These are phyloP conservation scores for Podospora pseudocomata DNA, from an alignment of 495 filamentous ascomycete genomes.

Conservation along the genomic window DNA sequence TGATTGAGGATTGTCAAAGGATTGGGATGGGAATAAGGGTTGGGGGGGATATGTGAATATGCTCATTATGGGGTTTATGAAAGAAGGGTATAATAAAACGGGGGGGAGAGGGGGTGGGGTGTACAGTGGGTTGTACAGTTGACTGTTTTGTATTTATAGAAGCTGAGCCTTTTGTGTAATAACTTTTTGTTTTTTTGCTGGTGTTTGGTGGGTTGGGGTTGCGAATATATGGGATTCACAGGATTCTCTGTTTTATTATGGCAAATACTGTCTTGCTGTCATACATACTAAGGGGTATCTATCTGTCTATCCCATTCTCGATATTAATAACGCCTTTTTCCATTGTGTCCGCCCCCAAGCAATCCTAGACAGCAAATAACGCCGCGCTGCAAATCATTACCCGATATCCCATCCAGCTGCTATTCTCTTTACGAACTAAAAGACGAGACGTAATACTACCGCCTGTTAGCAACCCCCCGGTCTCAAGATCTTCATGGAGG, in stretches of 20 bases:
- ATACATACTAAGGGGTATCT: background rate
- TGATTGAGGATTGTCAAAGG: background rate
- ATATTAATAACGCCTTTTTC: background rate
- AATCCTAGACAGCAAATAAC: background rate
- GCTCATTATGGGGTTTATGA: background rate
- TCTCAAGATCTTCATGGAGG: background rate
- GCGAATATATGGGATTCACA: background rate
- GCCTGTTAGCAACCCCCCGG: too few species aligned
- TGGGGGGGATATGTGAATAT: background rate
- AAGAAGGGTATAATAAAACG: background rate
- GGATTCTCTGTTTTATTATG: background rate
- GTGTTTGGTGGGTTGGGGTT: background rate
- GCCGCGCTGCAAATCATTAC: background rate
- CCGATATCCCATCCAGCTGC: background rate
- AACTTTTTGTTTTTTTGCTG: background rate
- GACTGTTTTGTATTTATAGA: background rate
- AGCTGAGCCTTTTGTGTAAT: background rate
- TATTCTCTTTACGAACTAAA: conserved; percentile 16
- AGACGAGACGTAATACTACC: conserved; percentile 29
- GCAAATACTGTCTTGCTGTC: background rate
- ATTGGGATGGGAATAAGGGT: background rate
- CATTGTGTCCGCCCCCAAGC: background rate
- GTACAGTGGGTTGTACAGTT: background rate
- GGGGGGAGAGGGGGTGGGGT: background rate
- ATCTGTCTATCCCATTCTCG: background rate